phyloP scores from a whole-genome alignment of 495 filamentous ascomycete species.

The Rostrohypoxylon terebratum region DNA sequence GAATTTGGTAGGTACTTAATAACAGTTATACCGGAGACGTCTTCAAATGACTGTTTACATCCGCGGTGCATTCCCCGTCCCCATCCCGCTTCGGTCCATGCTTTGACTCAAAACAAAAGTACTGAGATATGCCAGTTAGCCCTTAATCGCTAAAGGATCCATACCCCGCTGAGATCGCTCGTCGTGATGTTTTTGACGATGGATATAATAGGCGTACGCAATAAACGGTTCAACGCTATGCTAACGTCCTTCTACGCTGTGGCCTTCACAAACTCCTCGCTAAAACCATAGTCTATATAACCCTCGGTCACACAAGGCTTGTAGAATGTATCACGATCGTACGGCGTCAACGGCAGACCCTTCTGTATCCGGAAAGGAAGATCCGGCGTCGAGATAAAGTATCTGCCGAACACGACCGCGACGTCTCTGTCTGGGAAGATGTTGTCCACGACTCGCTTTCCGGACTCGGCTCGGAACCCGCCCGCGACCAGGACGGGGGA shows the following conservation, averaged over 20 bases:
- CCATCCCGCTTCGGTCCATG: too few relatives aligned
- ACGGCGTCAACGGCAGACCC: constrained; percentile 62
- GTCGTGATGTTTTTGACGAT: background rate
- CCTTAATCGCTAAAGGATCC: too few relatives aligned
- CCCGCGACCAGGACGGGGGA: constrained; percentile 47
- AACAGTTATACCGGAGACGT: too few relatives aligned
- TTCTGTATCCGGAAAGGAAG: constrained; percentile 68
- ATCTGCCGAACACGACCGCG: constrained; percentile 66
- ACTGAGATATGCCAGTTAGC: too few relatives aligned
- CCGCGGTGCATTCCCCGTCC: too few relatives aligned
- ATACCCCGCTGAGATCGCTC: background rate
- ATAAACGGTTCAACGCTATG: background rate
- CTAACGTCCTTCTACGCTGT: constrained; percentile 3
- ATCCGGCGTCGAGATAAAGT: constrained; percentile 76
- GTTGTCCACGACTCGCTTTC: constrained; percentile 60
- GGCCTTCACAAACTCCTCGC: constrained; percentile 43
- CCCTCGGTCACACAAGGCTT: constrained; percentile 58
- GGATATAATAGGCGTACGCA: background rate
- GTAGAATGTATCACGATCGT: constrained; percentile 71
- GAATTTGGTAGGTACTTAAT: too few relatives aligned
- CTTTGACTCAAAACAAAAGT: too few relatives aligned
- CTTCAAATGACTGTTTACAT: too few relatives aligned
- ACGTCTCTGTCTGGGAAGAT: constrained; percentile 63
- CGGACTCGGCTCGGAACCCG: constrained; percentile 45
- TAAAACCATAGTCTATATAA: constrained; percentile 70